Evolutionary conservation across 805 yeast genomes (phyloP), one percentile per base, ranked within the genome.

Genomic region (Wickerhamiella spandovensis): DNA sequence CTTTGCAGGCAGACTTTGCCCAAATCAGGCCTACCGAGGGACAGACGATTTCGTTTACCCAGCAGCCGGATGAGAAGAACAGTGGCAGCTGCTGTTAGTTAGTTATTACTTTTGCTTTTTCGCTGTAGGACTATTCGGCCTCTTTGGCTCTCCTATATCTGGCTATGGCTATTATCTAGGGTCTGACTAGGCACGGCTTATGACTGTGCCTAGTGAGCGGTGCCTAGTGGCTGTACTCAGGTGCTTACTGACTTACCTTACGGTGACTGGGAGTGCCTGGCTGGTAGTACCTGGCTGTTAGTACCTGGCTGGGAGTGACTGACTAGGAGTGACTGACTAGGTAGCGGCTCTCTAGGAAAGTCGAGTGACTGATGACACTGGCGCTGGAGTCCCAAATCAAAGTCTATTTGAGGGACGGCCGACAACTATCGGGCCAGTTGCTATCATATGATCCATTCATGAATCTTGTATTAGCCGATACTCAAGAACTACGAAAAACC

Each of bases 41-140:
- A 22, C 95, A 90, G 58, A 88, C 96, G 23, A 89, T 90, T 65
- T 78, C 85, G 54, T 81, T 90, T 66, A 86, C 97, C 4, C 97
- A 94, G 53, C 96, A 96, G 48, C 86, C 84, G 61, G 89, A 84
- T 60, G 80, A 80, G 63, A 81, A 79, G 64, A 74, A 72, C 61
- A 68, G 64, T 54, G 67, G 67, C 54, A 72, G 72, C 61, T 87
- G 96, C 70, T 87, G 95, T 72, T 87, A 70, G 47, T 3, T 35
- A 46, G 39, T 12, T 28, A 28, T 28, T 28, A 24, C 25, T 24
- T 5, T 24, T 24, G 8, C 25, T 24, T 5, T 24, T 24, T 5
- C 8, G 5, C 8, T 5, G 25, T 24, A 18, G 5, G 37, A 17
- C 37, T 4, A 6, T 8, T 17, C 3, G 37, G 37, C 17, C 17